Evolutionary conservation across 345 rosid genomes (phyloP).

Genomic region (Mallotus nudiflorus): DNA sequence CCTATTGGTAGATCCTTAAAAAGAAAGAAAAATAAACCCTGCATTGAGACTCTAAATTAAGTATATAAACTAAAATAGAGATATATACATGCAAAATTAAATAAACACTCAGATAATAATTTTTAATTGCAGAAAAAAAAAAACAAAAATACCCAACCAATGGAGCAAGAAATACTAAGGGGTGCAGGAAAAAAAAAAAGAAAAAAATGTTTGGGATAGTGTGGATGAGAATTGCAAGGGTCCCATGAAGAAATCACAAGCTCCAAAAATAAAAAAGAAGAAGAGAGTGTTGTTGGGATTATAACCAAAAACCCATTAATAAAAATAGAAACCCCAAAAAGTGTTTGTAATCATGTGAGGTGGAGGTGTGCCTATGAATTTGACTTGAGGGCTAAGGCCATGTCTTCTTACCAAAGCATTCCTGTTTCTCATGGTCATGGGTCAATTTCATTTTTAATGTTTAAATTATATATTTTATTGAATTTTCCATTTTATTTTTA

Average conservation of each 20-base stretch:
- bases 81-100: too few relatives aligned
- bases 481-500: too few relatives aligned
- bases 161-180: neutral
- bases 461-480: too few relatives aligned
- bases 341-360: neutral
- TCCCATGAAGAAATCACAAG: constrained; percentile 1
- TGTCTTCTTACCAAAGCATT: neutral
- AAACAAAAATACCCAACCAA: too few relatives aligned
- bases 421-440: neutral
- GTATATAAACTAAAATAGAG: too few relatives aligned
- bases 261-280: neutral
- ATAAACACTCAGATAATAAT: too few relatives aligned
- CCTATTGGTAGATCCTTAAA: too few relatives aligned
- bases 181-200: neutral
- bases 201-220: neutral
- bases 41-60: too few relatives aligned
- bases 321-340: neutral
- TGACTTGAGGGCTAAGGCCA: neutral
- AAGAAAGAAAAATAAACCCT: too few relatives aligned
- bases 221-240: constrained; percentile 8
- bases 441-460: neutral
- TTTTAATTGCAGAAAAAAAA: too few relatives aligned
- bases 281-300: neutral
- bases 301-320: neutral
- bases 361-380: neutral